phyloP scores from a whole-genome alignment of 2,329 filamentous ascomycete genomes.

The Microsporum canis region DNA sequence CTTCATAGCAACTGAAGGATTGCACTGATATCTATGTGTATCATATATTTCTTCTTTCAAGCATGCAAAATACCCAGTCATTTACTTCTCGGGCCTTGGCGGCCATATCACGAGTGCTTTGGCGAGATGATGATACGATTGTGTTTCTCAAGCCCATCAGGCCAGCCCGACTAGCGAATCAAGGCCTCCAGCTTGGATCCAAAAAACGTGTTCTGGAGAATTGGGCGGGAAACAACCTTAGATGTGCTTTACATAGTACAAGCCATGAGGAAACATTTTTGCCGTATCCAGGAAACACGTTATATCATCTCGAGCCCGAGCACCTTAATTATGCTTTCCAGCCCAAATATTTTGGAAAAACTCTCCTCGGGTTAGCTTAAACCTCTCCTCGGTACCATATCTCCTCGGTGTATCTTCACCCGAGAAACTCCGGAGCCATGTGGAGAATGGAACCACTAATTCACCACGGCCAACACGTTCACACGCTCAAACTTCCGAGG shows the following conservation, averaged over 20 bases:
- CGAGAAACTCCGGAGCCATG: background rate
- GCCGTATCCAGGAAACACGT: background rate
- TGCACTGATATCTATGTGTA: background rate
- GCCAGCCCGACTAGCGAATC: background rate
- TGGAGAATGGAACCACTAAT: slow-evolving; percentile 1
- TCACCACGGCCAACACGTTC: background rate
- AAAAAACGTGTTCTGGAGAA: background rate
- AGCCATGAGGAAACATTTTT: background rate
- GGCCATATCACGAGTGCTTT: background rate
- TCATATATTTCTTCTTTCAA: background rate
- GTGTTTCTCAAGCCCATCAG: background rate
- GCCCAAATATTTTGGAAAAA: background rate
- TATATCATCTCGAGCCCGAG: background rate
- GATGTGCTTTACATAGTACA: background rate
- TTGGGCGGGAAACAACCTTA: background rate
- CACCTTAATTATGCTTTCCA: background rate
- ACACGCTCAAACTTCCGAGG: background rate
- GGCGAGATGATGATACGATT: background rate
- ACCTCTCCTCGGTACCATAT: background rate
- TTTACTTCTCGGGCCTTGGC: background rate
- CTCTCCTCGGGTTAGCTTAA: background rate
- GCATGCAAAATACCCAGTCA: background rate
- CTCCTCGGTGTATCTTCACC: slow-evolving; percentile 1
- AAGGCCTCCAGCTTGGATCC: background rate
- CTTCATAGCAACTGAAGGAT: background rate